phyloP scores from a whole-genome alignment of 2,329 filamentous ascomycete genomes.

The Leptographium wingfieldii region DNA sequence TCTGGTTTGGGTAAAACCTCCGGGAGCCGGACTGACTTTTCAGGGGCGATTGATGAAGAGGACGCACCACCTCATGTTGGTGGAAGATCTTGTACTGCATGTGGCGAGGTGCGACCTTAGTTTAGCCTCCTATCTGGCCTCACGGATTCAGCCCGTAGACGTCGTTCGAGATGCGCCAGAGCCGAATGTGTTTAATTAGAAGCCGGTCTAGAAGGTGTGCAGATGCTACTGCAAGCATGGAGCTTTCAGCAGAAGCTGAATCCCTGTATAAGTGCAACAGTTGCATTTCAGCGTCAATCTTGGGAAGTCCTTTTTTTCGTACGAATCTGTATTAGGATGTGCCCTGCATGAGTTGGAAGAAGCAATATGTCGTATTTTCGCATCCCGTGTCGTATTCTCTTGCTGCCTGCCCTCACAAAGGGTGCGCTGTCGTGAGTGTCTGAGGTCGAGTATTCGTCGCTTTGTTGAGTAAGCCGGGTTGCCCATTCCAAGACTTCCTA shows the following conservation, averaged over 20 bases:
- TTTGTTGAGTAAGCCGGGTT: too few relatives aligned
- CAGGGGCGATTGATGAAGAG: not conserved
- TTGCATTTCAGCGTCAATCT: not conserved
- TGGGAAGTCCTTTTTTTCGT: not conserved
- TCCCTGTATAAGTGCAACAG: not conserved
- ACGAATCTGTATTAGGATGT: not conserved
- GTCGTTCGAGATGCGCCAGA: not conserved
- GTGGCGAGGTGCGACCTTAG: not conserved
- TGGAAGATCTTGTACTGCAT: not conserved
- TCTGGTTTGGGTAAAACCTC: not conserved
- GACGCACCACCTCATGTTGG: not conserved
- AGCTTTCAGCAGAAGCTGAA: not conserved
- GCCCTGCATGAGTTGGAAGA: not conserved
- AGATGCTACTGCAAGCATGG: not conserved
- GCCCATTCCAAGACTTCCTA: too few relatives aligned
- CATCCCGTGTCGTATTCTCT: not conserved
- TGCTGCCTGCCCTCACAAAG: too few relatives aligned
- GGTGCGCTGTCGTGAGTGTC: too few relatives aligned
- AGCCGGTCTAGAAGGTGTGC: not conserved
- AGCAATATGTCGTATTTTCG: not conserved
- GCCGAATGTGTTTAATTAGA: not conserved
- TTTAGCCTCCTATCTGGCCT: not conserved
- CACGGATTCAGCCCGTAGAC: not conserved
- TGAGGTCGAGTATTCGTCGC: too few relatives aligned
- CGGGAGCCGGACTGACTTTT: not conserved